Evolutionary conservation across 805 yeast species (phyloP).

Genomic region (Pichia ethanolica): DNA sequence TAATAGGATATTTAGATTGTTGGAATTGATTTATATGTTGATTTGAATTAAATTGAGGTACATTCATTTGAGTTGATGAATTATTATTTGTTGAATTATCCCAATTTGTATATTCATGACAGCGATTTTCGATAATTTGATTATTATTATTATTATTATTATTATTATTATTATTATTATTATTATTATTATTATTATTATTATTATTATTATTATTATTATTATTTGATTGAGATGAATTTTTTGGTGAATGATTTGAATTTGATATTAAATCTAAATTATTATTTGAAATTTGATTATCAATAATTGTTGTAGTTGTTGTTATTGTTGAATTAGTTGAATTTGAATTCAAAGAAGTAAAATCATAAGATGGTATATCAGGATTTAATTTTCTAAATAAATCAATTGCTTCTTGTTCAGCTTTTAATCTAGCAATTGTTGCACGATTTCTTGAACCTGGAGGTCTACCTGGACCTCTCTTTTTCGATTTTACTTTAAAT

Average conservation of each 20-base stretch:
- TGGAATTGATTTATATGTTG: background rate
- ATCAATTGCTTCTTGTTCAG: slow-evolving; percentile 8
- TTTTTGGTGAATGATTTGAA: background rate
- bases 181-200: too few relatives aligned
- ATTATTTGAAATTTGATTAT: background rate
- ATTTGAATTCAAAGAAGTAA: background rate
- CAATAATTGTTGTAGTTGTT: background rate
- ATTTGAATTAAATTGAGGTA: too few relatives aligned
- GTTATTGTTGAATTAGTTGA: background rate
- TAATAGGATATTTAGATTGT: background rate
- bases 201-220: background rate
- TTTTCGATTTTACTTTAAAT: background rate
- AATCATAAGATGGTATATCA: slow-evolving; percentile 3
- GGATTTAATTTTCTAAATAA: slow-evolving; percentile 1
- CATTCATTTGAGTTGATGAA: background rate
- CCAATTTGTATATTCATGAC: too few relatives aligned
- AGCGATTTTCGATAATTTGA: too few relatives aligned
- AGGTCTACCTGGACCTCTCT: slow-evolving; percentile 9
- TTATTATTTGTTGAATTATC: too few relatives aligned
- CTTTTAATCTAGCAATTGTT: slow-evolving; percentile 7
- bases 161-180: too few relatives aligned
- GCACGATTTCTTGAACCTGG: slow-evolving; percentile 8
- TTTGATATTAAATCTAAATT: background rate
- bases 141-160: too few relatives aligned
- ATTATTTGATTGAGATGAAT: background rate